Base-by-base conservation (phyloP, 1,284 basidiomycete species). In the Ustilago lituana region DNA sequence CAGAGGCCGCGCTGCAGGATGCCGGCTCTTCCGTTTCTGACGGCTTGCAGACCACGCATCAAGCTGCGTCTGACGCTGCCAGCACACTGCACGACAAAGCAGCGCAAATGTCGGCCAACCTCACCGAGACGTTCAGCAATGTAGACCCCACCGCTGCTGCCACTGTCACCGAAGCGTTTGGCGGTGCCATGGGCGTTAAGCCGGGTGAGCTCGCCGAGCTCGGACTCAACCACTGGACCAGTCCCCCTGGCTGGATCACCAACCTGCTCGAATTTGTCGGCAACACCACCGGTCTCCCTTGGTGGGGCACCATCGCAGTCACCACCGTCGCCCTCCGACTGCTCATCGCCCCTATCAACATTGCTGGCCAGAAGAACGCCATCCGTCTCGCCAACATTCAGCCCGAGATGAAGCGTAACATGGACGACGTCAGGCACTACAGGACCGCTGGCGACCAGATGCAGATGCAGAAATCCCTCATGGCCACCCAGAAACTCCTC, bases 171-270 rank as follows among this genome's bases (percentile, higher is more conserved):
- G 73, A 75, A 44, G 41, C 55, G 4, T 51, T 71, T n/a, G 26
- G 37, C 15, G 53, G 56, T 14, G 59, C 64, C 2, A 44, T 52
- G 31, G 68, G 62, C 37, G 76, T 92, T 32, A 88, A 91, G 66
- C 87, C 88, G 29, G 91, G 92, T 0, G 92, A 94, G 83, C 85
- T 95, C 32, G 86, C 89, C 19, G 86, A 89, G 11, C 85, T 93
- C 36, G 93, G 91, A 3, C 85, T 94, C 5, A 85, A 86, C 17
- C 84, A 86, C 51, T 88, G 86, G 82, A 85, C 15, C 15, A 50
- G 66, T 29, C 75, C 75, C 9, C 57, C 58, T 5, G 75, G 90
- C 8, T 74, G 91, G 88, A 87, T 87, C 85, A 84, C 84, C 33
- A 85, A 86, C 74, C 77, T 85, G 9, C 85, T 94, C 58, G 92